A percentile compares a stretch with the other conserved stretches of the same genome.
phyloP scores from a whole-genome alignment of 2,329 filamentous ascomycete species.

The Penicillium sp. region DNA sequence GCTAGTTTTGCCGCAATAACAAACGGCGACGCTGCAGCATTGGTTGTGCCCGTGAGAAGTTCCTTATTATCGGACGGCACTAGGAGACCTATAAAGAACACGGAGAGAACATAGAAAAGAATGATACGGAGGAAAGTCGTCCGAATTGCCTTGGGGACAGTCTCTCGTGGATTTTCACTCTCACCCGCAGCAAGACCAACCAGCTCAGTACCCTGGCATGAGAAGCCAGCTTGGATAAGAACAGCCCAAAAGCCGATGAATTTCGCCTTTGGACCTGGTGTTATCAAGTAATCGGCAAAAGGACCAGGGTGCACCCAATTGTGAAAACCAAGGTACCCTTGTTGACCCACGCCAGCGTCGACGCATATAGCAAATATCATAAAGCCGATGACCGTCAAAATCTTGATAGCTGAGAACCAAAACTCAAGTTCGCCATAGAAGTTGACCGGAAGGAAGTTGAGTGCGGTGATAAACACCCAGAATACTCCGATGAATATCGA shows the following conservation, averaged over 20 bases:
- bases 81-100: constrained; percentile 68
- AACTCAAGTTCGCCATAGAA: constrained; percentile 77
- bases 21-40: constrained; percentile 34
- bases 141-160: constrained; percentile 69
- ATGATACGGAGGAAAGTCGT: constrained; percentile 76
- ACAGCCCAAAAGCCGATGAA: constrained; percentile 62
- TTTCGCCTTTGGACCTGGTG: constrained; percentile 60
- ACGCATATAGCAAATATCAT: constrained; percentile 60
- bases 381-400: constrained; percentile 33
- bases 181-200: constrained; percentile 78
- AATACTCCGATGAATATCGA: constrained; percentile 73
- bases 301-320: constrained; percentile 4
- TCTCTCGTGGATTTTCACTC: constrained; percentile 68
- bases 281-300: background rate
- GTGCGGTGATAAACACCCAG: constrained; percentile 65
- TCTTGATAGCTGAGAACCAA: constrained; percentile 75
- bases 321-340: constrained; percentile 53
- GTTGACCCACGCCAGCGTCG: constrained; percentile 54
- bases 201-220: constrained; percentile 64
- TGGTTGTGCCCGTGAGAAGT: constrained; percentile 45
- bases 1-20: constrained; percentile 45
- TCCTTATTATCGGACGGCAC: constrained; percentile 61
- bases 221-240: constrained; percentile 45
- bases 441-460: constrained; percentile 70
- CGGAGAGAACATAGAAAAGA: constrained; percentile 49